Percentiles rank a stretch among this genome's conserved stretches.
phyloP scores from a whole-genome alignment of 768 basidiomycete genomes.

The Suillus subalutaceus region DNA sequence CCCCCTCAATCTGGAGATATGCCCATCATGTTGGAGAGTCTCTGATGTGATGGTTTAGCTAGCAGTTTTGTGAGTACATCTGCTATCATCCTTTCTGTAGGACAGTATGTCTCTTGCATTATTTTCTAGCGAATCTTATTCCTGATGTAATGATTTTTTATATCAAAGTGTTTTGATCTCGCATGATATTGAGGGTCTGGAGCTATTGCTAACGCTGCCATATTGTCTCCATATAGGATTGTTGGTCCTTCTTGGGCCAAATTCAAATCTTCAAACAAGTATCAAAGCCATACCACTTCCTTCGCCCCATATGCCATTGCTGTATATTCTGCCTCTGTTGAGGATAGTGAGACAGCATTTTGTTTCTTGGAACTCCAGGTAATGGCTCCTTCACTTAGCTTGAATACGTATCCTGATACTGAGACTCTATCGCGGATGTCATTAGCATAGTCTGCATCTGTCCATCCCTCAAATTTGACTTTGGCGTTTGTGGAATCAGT shows the following conservation, averaged over 20 bases:
- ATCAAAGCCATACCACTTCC: slow-evolving; percentile 18
- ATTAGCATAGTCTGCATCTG: slow-evolving; percentile 31
- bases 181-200: slow-evolving; percentile 31
- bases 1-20: too few species aligned
- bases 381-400: slow-evolving; percentile 31
- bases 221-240: slow-evolving; percentile 32
- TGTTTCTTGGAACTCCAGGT: slow-evolving; percentile 36
- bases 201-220: slow-evolving; percentile 27
- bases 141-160: slow-evolving; percentile 35
- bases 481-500: neutral
- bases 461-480: slow-evolving; percentile 19
- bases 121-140: slow-evolving; percentile 17
- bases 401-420: slow-evolving; percentile 31
- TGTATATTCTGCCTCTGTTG: slow-evolving; percentile 12
- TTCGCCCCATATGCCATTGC: slow-evolving; percentile 7
- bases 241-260: slow-evolving; percentile 11
- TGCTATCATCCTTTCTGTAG: too few species aligned
- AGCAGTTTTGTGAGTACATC: too few species aligned
- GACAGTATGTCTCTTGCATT: too few species aligned
- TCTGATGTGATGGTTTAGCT: too few species aligned
- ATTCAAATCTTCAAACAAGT: slow-evolving; percentile 19
- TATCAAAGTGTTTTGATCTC: slow-evolving; percentile 38
- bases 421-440: slow-evolving; percentile 19
- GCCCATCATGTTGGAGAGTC: too few species aligned
- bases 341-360: slow-evolving; percentile 23